phyloP scores from a whole-genome alignment of 352 stramenopile species.

The Blastocystis hominis region DNA sequence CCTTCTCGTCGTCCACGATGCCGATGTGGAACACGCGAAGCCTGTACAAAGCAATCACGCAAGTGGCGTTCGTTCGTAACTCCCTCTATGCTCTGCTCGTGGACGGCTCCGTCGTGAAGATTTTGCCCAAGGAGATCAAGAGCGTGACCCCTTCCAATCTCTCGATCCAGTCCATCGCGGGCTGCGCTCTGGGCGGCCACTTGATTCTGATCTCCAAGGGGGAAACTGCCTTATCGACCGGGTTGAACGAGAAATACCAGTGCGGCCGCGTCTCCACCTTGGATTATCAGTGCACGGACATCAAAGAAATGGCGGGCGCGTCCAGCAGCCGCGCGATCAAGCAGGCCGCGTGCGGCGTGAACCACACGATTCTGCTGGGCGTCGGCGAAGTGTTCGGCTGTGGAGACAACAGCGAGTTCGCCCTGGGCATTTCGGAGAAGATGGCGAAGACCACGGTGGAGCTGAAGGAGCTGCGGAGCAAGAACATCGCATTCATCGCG shows the following conservation, averaged over 20 bases:
- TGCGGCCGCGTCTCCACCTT: neutral
- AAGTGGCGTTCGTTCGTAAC: neutral
- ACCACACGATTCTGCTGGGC: conserved; percentile 9
- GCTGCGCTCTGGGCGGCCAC: neutral
- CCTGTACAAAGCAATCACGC: neutral
- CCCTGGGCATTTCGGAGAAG: neutral
- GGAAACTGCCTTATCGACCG: neutral
- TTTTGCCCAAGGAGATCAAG: neutral
- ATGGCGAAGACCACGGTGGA: neutral
- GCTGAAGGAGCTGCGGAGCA: neutral
- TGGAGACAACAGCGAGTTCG: neutral
- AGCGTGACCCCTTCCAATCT: neutral
- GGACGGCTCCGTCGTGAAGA: neutral
- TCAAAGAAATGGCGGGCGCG: neutral
- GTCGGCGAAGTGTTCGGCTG: neutral
- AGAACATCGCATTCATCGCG: neutral
- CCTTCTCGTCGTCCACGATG: neutral
- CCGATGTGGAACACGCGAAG: neutral
- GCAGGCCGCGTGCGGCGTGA: neutral
- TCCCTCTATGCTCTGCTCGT: neutral
- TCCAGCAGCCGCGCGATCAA: neutral
- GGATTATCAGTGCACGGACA: neutral
- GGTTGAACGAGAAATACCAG: neutral
- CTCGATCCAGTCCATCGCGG: neutral
- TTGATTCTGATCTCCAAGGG: neutral